Conservation (phyloP, 108 stramenopile species). For the Nannochloropsis oceanica region DNA sequence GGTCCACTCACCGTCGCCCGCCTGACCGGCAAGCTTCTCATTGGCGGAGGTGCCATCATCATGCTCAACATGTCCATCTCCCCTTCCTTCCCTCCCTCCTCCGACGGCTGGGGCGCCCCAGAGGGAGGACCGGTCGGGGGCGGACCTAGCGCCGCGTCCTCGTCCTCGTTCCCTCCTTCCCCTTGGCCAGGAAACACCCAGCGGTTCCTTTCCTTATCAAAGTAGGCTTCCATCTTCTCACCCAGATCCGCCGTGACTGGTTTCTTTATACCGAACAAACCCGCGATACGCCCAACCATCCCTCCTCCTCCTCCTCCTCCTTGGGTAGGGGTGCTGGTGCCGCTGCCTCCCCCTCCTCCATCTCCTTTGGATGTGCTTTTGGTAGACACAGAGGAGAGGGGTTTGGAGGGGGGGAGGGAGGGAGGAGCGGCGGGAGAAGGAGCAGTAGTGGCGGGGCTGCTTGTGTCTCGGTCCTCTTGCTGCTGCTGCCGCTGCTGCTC, state of each 20-base stretch:
- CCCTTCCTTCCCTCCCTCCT: neutral
- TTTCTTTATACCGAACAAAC: neutral
- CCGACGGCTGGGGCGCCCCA: neutral
- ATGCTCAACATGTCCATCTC: neutral
- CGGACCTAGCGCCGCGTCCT: neutral
- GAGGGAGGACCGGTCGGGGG: neutral
- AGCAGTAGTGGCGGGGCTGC: too few species aligned
- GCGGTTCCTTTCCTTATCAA: neutral
- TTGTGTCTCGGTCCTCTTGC: too few species aligned
- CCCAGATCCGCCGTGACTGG: neutral
- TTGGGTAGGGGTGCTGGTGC: neutral
- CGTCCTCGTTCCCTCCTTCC: neutral
- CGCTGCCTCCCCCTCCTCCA: neutral
- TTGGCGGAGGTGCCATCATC: neutral
- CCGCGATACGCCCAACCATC: neutral
- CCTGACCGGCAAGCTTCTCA: neutral
- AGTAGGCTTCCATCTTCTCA: neutral
- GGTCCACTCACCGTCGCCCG: neutral
- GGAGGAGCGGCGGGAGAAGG: too few species aligned
- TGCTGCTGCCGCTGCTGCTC: too few species aligned
- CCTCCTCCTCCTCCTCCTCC: neutral
- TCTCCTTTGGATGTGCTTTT: neutral
- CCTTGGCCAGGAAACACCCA: neutral
- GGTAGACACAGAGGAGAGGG: too few species aligned
- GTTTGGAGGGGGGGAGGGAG: too few species aligned